A percentile compares a stretch with the other conserved stretches of the same genome.
Evolutionary conservation across 306 rosid genomes (phyloP).

Genomic region (Prosopis cineraria): DNA sequence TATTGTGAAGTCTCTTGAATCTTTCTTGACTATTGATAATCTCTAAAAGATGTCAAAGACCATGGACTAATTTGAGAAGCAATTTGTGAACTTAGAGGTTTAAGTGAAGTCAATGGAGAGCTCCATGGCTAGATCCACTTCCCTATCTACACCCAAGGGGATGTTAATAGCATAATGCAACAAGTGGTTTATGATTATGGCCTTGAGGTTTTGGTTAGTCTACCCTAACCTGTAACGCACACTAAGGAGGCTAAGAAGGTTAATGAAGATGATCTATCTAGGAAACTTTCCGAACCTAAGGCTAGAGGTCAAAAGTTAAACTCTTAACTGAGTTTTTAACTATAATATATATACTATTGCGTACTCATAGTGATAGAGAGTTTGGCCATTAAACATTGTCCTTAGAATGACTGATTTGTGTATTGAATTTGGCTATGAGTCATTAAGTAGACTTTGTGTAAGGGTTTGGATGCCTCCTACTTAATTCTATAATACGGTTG

Average conservation of each 20-base stretch:
- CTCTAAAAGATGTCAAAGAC: conserved; percentile 98
- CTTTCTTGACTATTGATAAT: conserved; percentile 69
- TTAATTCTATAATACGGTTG: neutral
- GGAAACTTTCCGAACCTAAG: conserved; percentile 94
- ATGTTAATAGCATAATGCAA: conserved; percentile 91
- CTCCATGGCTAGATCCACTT: conserved; percentile 95
- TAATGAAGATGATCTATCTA: conserved; percentile 81
- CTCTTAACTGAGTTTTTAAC: conserved; percentile 13
- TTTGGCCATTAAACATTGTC: conserved; percentile 5
- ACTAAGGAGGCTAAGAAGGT: conserved; percentile 79
- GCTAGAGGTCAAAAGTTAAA: conserved; percentile 68
- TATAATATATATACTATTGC: neutral
- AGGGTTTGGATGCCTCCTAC: neutral
- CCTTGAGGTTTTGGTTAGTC: conserved; percentile 91
- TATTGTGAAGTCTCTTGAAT: conserved; percentile 88
- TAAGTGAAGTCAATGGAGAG: conserved; percentile 96
- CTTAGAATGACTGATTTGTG: conserved; percentile 31
- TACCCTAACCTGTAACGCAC: conserved; percentile 82
- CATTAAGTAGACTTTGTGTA: conserved; percentile 5
- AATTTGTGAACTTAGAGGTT: conserved; percentile 95
- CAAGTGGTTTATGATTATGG: conserved; percentile 97
- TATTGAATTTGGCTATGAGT: conserved; percentile 37
- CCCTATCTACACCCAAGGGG: conserved; percentile 89
- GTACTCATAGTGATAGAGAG: neutral
- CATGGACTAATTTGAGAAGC: conserved; percentile 93